A percentile compares a stretch with the other conserved stretches of the same genome.
Evolutionary conservation across 331 rosid species (phyloP).

Genomic region (Rhamnella rubrinervis): DNA sequence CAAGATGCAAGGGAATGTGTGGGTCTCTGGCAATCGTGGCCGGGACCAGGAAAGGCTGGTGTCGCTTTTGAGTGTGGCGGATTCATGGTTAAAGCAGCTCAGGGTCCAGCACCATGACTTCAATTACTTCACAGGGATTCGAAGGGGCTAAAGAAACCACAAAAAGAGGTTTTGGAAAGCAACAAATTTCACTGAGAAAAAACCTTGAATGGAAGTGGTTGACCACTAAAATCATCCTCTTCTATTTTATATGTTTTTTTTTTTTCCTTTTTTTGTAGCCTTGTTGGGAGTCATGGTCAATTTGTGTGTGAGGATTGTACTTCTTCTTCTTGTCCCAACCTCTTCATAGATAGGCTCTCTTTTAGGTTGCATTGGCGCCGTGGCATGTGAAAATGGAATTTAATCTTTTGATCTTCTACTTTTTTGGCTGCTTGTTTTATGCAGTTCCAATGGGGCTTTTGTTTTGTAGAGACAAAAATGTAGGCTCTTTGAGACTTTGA

Average conservation of each 20-base stretch:
- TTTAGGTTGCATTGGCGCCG: too few species aligned
- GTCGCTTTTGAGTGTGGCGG: conserved; percentile 82
- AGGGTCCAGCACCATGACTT: conserved; percentile 97
- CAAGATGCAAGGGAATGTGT: conserved; percentile 93
- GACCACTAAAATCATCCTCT: conserved; percentile 11
- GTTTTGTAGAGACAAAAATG: too few species aligned
- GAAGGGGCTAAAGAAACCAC: conserved; percentile 42
- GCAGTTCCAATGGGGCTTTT: too few species aligned
- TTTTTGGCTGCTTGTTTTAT: too few species aligned
- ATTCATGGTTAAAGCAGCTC: conserved; percentile 96
- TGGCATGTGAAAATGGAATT: too few species aligned
- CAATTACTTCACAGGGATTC: conserved; percentile 65
- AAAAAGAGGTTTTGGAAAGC: neutral
- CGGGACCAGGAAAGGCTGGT: conserved; percentile 76
- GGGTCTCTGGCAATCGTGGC: conserved; percentile 79
- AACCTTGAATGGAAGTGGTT: neutral
- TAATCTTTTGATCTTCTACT: too few species aligned
- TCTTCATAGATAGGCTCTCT: too few species aligned
- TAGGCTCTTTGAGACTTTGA: too few species aligned
- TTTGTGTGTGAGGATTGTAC: too few species aligned
- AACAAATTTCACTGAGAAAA: conserved; percentile 3
- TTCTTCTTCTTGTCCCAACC: too few species aligned
- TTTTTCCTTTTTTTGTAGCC: conserved; percentile 1
- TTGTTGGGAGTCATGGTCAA: too few species aligned
- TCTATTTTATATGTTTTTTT: conserved; percentile 1